These are phyloP conservation scores for Fusarium sp. DNA, from an alignment of 2,329 filamentous ascomycete genomes.

Conservation along the genomic window DNA sequence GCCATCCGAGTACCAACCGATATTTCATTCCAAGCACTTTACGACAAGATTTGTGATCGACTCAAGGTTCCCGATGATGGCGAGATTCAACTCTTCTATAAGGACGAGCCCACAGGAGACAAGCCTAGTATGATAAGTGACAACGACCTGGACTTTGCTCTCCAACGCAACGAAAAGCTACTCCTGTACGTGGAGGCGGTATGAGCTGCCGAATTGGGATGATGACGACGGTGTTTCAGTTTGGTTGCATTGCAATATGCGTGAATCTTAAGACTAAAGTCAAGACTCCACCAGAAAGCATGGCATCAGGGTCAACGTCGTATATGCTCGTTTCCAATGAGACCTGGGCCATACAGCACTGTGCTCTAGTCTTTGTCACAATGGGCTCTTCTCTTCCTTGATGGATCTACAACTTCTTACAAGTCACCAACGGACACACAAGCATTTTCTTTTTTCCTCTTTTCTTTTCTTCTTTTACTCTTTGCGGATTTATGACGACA, in stretches of 20 bases:
- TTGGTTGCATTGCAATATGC: slow-evolving; percentile 34
- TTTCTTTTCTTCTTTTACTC: slow-evolving; percentile 9
- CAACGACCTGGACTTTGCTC: slow-evolving; percentile 82
- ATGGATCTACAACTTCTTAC: slow-evolving; percentile 38
- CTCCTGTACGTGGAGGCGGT: slow-evolving; percentile 77
- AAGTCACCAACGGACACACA: slow-evolving; percentile 38
- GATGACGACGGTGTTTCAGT: slow-evolving; percentile 41
- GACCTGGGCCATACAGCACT: slow-evolving; percentile 20
- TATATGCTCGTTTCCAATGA: slow-evolving; percentile 18
- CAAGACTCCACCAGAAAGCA: slow-evolving; percentile 22
- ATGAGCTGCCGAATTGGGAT: slow-evolving; percentile 48
- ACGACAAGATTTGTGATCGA: slow-evolving; percentile 86
- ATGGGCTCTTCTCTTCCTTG: slow-evolving; percentile 29
- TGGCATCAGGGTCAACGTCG: slow-evolving; percentile 11
- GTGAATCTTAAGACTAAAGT: slow-evolving; percentile 24
- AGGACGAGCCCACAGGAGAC: slow-evolving; percentile 83
- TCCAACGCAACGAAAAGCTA: slow-evolving; percentile 89
- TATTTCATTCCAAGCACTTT: slow-evolving; percentile 81
- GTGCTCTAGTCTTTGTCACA: slow-evolving; percentile 18
- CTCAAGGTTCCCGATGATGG: slow-evolving; percentile 78
- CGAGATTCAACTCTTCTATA: slow-evolving; percentile 85
- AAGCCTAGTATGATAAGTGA: slow-evolving; percentile 83
- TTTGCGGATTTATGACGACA: slow-evolving; percentile 46
- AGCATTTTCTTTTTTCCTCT: slow-evolving; percentile 14
- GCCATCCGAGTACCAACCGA: slow-evolving; percentile 89